A percentile compares a stretch with the other conserved stretches of the same genome.
Evolutionary conservation across 169 alveolate species (phyloP).

Genomic region (Miamiensis avidus): DNA sequence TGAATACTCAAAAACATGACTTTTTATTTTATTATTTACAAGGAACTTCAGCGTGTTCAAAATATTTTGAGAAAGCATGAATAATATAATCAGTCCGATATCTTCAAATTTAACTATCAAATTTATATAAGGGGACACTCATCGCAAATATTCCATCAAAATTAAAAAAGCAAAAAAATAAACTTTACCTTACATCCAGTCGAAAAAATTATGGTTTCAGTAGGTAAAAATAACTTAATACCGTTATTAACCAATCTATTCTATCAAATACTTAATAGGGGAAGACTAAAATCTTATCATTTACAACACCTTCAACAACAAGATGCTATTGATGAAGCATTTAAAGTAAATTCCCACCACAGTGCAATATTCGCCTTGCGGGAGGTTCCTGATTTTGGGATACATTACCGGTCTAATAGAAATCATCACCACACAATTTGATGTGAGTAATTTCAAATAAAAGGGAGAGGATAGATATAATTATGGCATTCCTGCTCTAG

Average conservation of each 20-base stretch:
- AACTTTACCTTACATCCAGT: slow-evolving; percentile 50
- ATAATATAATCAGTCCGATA: slow-evolving; percentile 12
- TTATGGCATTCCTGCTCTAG: slow-evolving; percentile 51
- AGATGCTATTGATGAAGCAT: slow-evolving; percentile 58
- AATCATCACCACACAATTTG: neutral
- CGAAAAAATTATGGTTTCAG: slow-evolving; percentile 62
- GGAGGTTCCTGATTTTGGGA: slow-evolving; percentile 76
- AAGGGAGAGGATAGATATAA: neutral
- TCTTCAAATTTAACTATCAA: slow-evolving; percentile 36
- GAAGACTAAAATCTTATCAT: slow-evolving; percentile 77
- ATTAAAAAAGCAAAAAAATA: slow-evolving; percentile 33
- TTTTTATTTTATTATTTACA: no score
- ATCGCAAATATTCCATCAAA: slow-evolving; percentile 40
- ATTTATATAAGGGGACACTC: slow-evolving; percentile 50
- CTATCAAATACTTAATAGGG: slow-evolving; percentile 24
- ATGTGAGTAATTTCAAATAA: slow-evolving; percentile 1
- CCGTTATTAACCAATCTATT: no score
- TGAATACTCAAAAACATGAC: no score
- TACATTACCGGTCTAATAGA: slow-evolving; percentile 21
- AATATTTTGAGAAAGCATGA: neutral
- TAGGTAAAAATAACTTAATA: slow-evolving; percentile 1
- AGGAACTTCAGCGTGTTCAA: neutral
- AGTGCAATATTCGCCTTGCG: slow-evolving; percentile 75
- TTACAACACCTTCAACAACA: slow-evolving; percentile 67
- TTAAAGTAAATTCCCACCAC: slow-evolving; percentile 70